phyloP scores from a whole-genome alignment of 305 asterid genomes.

The Withania somnifera region DNA sequence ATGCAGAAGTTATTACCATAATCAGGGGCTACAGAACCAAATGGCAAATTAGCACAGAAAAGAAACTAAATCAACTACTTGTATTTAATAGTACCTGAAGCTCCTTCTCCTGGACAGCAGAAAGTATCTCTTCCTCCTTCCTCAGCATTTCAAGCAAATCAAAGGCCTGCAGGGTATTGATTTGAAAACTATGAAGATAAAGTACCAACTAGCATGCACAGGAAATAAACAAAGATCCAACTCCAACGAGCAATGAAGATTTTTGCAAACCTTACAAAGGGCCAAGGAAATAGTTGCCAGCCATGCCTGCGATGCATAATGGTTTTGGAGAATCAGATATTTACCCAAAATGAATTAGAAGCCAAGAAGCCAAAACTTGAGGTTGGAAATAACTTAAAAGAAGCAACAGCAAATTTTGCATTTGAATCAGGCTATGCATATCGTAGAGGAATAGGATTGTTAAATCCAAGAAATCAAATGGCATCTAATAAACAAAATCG shows the following conservation, averaged over 20 bases:
- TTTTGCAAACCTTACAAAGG: slow-evolving; percentile 69
- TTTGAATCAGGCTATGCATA: neutral
- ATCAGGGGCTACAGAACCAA: neutral
- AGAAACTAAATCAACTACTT: slow-evolving; percentile 5
- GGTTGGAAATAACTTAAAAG: neutral
- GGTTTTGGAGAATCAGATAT: slow-evolving; percentile 8
- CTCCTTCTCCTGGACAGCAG: slow-evolving; percentile 59
- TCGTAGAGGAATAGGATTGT: neutral
- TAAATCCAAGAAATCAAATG: neutral
- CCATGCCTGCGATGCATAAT: slow-evolving; percentile 57
- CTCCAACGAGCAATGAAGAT: slow-evolving; percentile 1
- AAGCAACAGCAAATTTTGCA: neutral
- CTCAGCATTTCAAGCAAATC: slow-evolving; percentile 89
- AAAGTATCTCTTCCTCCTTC: slow-evolving; percentile 88
- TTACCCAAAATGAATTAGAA: neutral
- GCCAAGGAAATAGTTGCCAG: slow-evolving; percentile 67
- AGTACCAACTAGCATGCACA: neutral
- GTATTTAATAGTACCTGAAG: slow-evolving; percentile 40
- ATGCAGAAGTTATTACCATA: neutral
- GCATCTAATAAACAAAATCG: neutral
- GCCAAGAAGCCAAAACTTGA: neutral
- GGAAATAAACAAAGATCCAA: neutral
- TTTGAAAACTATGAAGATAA: neutral
- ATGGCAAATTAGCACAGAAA: slow-evolving; percentile 3
- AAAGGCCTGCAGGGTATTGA: slow-evolving; percentile 43